phyloP scores from a whole-genome alignment of 2,329 filamentous ascomycete genomes.

The Beauveria sp. region DNA sequence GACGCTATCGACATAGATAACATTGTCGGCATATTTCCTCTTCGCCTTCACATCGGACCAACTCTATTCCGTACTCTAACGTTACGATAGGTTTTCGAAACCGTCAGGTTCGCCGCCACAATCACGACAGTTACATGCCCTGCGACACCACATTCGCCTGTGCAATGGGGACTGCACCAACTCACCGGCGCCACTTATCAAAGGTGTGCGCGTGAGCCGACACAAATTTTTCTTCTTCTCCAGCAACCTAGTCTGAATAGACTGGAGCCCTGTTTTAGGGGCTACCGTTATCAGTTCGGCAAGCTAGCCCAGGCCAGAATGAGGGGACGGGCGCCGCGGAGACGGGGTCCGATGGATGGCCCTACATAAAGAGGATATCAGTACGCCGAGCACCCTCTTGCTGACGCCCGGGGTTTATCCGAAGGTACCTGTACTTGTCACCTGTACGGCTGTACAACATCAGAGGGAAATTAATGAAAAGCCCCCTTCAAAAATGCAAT shows the following conservation, averaged over 20 bases:
- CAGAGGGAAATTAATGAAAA: too few relatives aligned
- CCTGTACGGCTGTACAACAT: too few relatives aligned
- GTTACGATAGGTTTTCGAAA: not conserved
- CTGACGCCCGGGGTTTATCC: too few relatives aligned
- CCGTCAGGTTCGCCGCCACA: not conserved
- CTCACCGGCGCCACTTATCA: conserved; percentile 1
- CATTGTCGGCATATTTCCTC: not conserved
- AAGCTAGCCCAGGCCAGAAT: conserved; percentile 1
- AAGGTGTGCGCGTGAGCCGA: conserved; percentile 5
- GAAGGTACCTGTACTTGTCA: too few relatives aligned
- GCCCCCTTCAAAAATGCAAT: too few relatives aligned
- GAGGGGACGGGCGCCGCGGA: conserved; percentile 5
- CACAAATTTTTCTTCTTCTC: conserved; percentile 1
- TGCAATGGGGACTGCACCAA: not conserved
- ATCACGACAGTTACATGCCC: not conserved
- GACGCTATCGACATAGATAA: not conserved
- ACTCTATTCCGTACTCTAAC: not conserved
- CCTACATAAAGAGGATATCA: too few relatives aligned
- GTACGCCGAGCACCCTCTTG: not conserved
- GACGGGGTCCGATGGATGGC: not conserved
- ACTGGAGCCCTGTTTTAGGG: not conserved
- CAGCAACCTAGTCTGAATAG: not conserved
- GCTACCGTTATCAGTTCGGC: conserved; percentile 8
- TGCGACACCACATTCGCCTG: not conserved
- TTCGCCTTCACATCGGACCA: not conserved